phyloP scores from a whole-genome alignment of 495 filamentous ascomycete genomes.

The Chaetomium cochliodes region DNA sequence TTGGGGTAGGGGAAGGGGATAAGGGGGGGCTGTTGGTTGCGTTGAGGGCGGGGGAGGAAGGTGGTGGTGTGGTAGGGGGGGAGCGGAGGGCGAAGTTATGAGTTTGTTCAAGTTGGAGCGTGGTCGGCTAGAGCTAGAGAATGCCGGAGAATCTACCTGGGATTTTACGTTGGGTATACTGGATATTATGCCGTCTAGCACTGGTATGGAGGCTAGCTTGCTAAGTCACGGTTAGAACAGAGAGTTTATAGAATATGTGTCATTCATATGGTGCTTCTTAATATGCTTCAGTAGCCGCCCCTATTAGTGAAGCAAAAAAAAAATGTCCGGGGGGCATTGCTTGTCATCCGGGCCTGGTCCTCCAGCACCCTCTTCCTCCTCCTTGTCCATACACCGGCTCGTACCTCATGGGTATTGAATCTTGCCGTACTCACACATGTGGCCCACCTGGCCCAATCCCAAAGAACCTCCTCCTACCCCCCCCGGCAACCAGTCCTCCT shows the following conservation, averaged over 20 bases:
- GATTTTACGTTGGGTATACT: too few relatives aligned
- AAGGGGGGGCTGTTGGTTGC: conserved; percentile 16
- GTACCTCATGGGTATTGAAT: neutral
- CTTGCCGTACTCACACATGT: neutral
- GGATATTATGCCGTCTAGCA: too few relatives aligned
- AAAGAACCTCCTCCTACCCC: neutral
- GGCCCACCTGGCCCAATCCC: neutral
- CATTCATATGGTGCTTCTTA: conserved; percentile 1
- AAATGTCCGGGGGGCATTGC: neutral
- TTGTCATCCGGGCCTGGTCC: neutral
- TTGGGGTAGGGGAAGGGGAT: too few relatives aligned
- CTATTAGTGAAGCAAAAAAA: conserved; percentile 10
- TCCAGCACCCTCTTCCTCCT: neutral
- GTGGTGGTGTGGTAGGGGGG: neutral
- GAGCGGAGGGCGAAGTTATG: conserved; percentile 4
- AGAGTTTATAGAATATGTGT: neutral
- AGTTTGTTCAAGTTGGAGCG: neutral
- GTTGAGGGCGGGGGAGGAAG: neutral
- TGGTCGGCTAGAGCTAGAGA: neutral
- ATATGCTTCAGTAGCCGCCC: neutral
- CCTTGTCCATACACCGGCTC: neutral
- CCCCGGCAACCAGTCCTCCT: neutral
- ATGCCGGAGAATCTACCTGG: too few relatives aligned
- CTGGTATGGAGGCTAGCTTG: too few relatives aligned
- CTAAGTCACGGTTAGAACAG: neutral